A percentile compares a stretch with the other conserved stretches of the same genome.
These are phyloP conservation scores for Botrytis fabae DNA, from an alignment of 2,329 filamentous ascomycete species.

Conservation along the genomic window DNA sequence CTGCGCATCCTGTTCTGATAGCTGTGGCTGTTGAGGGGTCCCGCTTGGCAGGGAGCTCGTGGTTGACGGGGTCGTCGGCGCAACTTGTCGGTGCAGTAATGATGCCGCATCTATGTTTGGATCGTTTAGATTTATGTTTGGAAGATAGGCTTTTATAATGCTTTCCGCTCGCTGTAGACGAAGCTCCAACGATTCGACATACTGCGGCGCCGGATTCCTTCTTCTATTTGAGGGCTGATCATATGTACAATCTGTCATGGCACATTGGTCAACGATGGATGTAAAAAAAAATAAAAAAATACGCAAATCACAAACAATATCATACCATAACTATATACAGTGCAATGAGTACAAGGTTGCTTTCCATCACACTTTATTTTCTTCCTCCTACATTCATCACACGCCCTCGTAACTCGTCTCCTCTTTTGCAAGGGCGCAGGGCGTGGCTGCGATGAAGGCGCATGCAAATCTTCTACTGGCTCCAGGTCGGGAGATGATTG, in stretches of 20 bases:
- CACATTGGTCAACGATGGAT: conserved; percentile 24
- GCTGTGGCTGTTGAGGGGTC: conserved; percentile 21
- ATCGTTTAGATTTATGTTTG: conserved; percentile 73
- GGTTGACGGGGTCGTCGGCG: conserved; percentile 41
- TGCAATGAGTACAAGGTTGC: conserved; percentile 91
- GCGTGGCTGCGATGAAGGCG: conserved; percentile 16
- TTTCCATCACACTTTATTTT: conserved; percentile 86
- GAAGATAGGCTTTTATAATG: conserved; percentile 61
- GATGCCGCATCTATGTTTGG: conserved; percentile 73
- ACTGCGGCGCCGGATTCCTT: conserved; percentile 70
- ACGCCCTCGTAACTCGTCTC: conserved; percentile 75
- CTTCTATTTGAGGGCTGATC: conserved; percentile 75
- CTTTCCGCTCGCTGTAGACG: conserved; percentile 70
- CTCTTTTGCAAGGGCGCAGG: conserved; percentile 52
- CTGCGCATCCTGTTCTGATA: conserved; percentile 62
- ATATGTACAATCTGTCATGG: conserved; percentile 65
- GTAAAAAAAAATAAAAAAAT: background rate
- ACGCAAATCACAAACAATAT: conserved; percentile 1
- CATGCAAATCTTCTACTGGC: conserved; percentile 13
- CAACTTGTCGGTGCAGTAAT: conserved; percentile 58
- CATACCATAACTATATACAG: conserved; percentile 96
- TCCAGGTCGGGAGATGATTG: conserved; percentile 23
- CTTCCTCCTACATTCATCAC: conserved; percentile 79
- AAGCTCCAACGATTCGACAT: conserved; percentile 69
- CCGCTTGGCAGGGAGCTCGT: conserved; percentile 1